Evolutionary conservation across 1,284 basidiomycete genomes (phyloP).

Genomic region (Sporisorium graminicola): DNA sequence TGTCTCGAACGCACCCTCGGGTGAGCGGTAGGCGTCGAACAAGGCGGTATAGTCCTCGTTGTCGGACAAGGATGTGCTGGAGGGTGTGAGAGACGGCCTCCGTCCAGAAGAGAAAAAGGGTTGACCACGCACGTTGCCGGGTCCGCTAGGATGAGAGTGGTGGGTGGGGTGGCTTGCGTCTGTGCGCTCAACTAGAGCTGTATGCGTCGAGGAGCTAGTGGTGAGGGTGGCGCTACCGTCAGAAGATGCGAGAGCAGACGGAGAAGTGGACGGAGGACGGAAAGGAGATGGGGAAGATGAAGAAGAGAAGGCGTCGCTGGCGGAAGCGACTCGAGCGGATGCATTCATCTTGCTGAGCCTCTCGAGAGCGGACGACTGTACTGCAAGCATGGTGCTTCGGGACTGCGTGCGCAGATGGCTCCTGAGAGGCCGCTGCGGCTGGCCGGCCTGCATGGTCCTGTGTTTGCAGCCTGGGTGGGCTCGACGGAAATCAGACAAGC

Average conservation of each 20-base stretch:
- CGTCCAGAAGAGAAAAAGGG: background rate
- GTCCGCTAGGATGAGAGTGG: background rate
- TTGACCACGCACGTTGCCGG: background rate
- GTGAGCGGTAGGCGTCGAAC: constrained; percentile 21
- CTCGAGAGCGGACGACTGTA: background rate
- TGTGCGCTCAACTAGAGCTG: background rate
- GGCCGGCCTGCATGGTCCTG: background rate
- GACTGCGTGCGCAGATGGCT: constrained; percentile 3
- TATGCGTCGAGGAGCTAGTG: background rate
- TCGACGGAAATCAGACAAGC: background rate
- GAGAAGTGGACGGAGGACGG: background rate
- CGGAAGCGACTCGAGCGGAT: background rate
- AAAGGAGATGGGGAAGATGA: constrained; percentile 9
- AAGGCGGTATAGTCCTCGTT: constrained; percentile 15
- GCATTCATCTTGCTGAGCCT: constrained; percentile 4
- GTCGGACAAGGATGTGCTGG: constrained; percentile 1
- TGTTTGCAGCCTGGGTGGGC: background rate
- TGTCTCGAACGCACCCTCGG: background rate
- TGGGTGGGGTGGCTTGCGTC: background rate
- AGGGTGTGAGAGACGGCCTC: background rate
- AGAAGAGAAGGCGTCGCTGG: background rate
- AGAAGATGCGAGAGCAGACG: background rate
- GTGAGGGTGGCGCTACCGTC: background rate
- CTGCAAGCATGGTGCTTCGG: constrained; percentile 7
- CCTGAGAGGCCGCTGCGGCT: background rate